Evolutionary conservation across 169 alveolate genomes (phyloP), one percentile per base, ranked within the genome.

Genomic region (Plasmodium berghei): DNA sequence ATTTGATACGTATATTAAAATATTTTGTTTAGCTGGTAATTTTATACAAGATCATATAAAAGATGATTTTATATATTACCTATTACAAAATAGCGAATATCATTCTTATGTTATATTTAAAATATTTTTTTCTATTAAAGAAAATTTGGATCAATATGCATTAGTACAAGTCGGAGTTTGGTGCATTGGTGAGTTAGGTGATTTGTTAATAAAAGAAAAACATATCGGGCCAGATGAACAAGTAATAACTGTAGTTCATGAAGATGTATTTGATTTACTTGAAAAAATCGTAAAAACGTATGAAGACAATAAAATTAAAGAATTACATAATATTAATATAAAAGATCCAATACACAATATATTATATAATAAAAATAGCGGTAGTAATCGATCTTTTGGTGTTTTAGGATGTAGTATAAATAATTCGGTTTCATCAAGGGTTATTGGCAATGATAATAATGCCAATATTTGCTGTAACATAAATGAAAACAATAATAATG

Each of bases 21-120:
- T 98, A 88, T 94, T 98, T 61, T 90, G 98, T 71, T 75, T 96
- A 64, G 98, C 99, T 22, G 98, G 98, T 45, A 94, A 92, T 87
- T 94, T 89, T 80, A 95, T 89, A 80, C 93, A 89, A 77, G 97
- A 95, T 69, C 95, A 73, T 72, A 95, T 95, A 12, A 75, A 94
- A 66, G 88, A 93, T 66, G 93, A 94, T 5, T 95, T 96, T 49
- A 94, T 94, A 61, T 94, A 93, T 59, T 61, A 95, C 26, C 94
- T 97, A 55, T 90, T 92, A 45, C 87, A 92, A 52, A 94, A 95
- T 18, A 83, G 96, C 9, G 95, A 94, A 55, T 93, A 92, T 9
- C 96, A 96, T 52, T 80, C 94, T n/a, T 94, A 95, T 80, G 93
- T 97, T 40, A 96, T 96, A 0, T 86, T 90, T 66, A 95, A 96